Conservation (phyloP, 495 filamentous ascomycete species). For the Hypoxylon fuscum region DNA sequence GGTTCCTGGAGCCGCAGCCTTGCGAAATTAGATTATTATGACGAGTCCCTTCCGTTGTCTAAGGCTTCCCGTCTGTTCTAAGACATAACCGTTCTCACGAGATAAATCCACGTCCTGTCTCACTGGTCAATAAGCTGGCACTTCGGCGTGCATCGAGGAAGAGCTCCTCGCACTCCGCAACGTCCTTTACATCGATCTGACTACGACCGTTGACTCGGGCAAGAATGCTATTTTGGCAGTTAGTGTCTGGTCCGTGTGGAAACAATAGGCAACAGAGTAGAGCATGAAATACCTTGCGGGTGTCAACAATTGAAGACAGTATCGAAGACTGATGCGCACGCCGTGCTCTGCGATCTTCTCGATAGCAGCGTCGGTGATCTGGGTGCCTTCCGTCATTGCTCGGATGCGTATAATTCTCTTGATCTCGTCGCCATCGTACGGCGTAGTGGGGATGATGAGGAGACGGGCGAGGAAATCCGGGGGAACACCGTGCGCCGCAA, state of each 20-base stretch:
- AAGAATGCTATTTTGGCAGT: conserved; percentile 57
- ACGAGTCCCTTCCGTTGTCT: conserved; percentile 42
- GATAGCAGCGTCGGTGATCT: conserved; percentile 81
- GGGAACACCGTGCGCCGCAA: conserved; percentile 91
- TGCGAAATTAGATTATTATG: conserved; percentile 49
- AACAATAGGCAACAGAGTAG: background rate
- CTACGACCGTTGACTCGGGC: conserved; percentile 70
- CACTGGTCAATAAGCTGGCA: conserved; percentile 72
- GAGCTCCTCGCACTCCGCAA: conserved; percentile 87
- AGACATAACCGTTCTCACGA: conserved; percentile 47
- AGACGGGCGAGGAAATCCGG: conserved; percentile 90
- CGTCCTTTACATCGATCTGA: conserved; percentile 81
- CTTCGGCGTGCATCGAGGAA: conserved; percentile 92
- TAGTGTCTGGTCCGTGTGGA: background rate
- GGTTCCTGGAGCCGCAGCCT: conserved; percentile 32
- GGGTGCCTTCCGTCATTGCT: conserved; percentile 79
- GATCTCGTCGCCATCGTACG: conserved; percentile 86
- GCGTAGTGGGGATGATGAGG: conserved; percentile 92
- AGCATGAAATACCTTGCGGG: conserved; percentile 67
- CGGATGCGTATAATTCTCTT: conserved; percentile 86
- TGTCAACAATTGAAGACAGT: conserved; percentile 91
- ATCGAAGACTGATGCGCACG: conserved; percentile 85
- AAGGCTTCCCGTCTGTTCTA: conserved; percentile 23
- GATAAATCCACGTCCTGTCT: conserved; percentile 69
- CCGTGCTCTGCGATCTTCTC: conserved; percentile 87